phyloP scores from a whole-genome alignment of 306 rosid species.

The Vigna radiata region DNA sequence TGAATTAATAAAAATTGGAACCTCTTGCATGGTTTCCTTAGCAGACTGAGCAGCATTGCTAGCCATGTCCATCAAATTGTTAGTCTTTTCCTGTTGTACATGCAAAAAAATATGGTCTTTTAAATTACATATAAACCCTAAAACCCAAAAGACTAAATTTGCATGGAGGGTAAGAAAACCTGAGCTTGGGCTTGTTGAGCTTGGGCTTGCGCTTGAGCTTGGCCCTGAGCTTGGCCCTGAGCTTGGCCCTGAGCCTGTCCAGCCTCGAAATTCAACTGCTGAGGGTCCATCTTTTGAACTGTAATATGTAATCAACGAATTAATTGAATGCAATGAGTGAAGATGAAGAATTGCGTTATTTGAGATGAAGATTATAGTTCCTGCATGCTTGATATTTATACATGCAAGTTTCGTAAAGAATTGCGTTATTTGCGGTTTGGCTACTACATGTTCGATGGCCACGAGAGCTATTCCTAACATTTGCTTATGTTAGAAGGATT shows the following conservation, averaged over 20 bases:
- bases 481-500: slow-evolving; percentile 1
- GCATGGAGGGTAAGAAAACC: slow-evolving; percentile 40
- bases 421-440: slow-evolving; percentile 2
- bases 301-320: slow-evolving; percentile 10
- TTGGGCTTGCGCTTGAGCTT: slow-evolving; percentile 64
- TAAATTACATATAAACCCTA: neutral
- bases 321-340: slow-evolving; percentile 3
- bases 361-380: slow-evolving; percentile 30
- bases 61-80: slow-evolving; percentile 60
- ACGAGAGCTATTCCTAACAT: slow-evolving; percentile 29
- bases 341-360: slow-evolving; percentile 29
- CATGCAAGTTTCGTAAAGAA: slow-evolving; percentile 7
- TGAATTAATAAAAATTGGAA: slow-evolving; percentile 11
- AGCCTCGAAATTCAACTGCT: slow-evolving; percentile 56
- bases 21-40: slow-evolving; percentile 61
- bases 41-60: slow-evolving; percentile 60
- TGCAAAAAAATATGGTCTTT: neutral
- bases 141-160: slow-evolving; percentile 3
- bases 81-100: slow-evolving; percentile 61
- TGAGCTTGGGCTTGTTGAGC: slow-evolving; percentile 60
- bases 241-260: slow-evolving; percentile 71
- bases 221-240: slow-evolving; percentile 62
- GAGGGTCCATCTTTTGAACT: slow-evolving; percentile 51
- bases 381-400: slow-evolving; percentile 38
- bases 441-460: slow-evolving; percentile 10